Percentiles rank a stretch among this genome's conserved stretches.
Evolutionary conservation across 2,329 filamentous ascomycete species (phyloP).

Genomic region (Trichoderma sp.): DNA sequence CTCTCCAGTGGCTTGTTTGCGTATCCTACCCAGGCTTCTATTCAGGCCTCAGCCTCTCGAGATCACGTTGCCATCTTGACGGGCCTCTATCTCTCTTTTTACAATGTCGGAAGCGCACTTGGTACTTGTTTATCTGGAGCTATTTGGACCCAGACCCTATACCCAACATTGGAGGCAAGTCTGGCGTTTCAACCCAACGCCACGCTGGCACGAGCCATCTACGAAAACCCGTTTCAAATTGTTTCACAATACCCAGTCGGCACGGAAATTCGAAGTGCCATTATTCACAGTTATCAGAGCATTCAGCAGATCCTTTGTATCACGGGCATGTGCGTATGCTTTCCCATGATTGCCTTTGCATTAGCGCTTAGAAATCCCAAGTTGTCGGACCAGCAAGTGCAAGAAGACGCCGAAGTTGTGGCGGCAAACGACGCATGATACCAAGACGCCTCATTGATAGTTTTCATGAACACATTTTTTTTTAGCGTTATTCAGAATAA

Average conservation of each 20-base stretch:
- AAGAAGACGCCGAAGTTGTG: conserved; percentile 21
- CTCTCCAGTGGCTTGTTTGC: conserved; percentile 57
- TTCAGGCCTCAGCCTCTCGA: conserved; percentile 37
- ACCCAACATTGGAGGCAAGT: conserved; percentile 31
- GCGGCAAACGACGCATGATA: conserved; percentile 4
- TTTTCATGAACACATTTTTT: background rate
- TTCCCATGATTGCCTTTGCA: conserved; percentile 47
- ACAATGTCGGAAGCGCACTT: conserved; percentile 41
- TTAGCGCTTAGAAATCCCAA: conserved; percentile 42
- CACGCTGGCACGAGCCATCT: conserved; percentile 36
- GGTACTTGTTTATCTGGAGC: conserved; percentile 41
- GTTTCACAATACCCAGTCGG: conserved; percentile 39
- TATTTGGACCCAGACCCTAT: conserved; percentile 42
- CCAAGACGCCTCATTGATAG: background rate
- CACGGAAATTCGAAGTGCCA: conserved; percentile 41
- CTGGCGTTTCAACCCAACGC: conserved; percentile 35
- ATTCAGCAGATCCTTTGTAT: conserved; percentile 45
- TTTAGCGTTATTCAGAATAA: background rate
- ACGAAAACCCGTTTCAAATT: conserved; percentile 37
- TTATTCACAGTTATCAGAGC: conserved; percentile 44
- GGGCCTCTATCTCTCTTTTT: conserved; percentile 40
- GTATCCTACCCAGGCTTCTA: conserved; percentile 40
- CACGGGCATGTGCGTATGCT: conserved; percentile 44
- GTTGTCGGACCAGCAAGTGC: conserved; percentile 37
- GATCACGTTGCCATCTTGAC: conserved; percentile 40